Conservation (phyloP, 2,329 filamentous ascomycete species). For the Fusarium multiceps region DNA sequence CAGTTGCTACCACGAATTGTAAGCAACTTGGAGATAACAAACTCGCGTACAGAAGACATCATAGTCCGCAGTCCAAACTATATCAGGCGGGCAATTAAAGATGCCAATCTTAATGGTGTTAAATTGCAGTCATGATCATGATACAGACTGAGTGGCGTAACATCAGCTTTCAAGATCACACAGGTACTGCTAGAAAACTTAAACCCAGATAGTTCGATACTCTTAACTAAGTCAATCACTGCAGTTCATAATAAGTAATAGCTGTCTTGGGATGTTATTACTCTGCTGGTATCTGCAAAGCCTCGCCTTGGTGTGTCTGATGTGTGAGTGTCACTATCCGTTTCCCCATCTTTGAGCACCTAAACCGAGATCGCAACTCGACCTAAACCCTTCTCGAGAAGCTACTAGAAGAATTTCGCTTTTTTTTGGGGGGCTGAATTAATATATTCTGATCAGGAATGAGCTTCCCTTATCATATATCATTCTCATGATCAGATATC, state of each 20-base stretch:
- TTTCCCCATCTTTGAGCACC: neutral
- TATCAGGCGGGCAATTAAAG: rapidly evolving
- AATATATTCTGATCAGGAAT: rapidly evolving
- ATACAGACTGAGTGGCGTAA: neutral
- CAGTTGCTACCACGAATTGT: neutral
- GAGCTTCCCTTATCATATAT: neutral
- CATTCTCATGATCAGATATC: neutral
- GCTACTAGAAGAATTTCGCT: neutral
- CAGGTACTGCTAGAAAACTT: neutral
- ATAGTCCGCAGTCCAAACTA: neutral
- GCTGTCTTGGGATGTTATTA: too few relatives aligned
- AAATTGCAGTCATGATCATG: neutral
- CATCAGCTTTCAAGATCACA: neutral
- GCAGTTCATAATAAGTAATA: too few relatives aligned
- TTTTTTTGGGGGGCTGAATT: rapidly evolving
- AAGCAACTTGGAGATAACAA: neutral
- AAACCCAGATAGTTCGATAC: too few relatives aligned
- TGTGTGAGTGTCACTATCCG: neutral
- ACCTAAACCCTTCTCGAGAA: neutral
- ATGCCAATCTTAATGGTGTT: neutral
- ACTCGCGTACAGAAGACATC: rapidly evolving
- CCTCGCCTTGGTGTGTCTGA: too few relatives aligned
- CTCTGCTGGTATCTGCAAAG: neutral
- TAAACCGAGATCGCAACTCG: neutral
- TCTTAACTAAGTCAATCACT: too few relatives aligned